phyloP scores from a whole-genome alignment of 2,329 filamentous ascomycete species.

The Mycosphaerella arachidis region DNA sequence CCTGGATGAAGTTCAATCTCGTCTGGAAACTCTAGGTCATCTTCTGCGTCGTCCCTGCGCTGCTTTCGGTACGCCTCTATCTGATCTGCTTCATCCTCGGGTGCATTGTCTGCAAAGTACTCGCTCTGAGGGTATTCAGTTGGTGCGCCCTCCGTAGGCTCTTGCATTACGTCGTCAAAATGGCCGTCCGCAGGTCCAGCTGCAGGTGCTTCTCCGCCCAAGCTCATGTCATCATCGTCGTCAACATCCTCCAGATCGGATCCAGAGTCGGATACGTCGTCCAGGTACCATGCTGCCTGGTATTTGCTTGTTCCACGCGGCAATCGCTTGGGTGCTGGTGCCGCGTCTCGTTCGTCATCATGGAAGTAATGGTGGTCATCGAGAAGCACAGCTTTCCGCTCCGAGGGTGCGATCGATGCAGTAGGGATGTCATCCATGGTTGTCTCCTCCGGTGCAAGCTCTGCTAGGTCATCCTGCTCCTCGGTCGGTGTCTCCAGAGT shows the following conservation, averaged over 20 bases:
- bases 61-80: slow-evolving; percentile 75
- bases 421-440: slow-evolving; percentile 66
- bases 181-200: slow-evolving; percentile 73
- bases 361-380: slow-evolving; percentile 99
- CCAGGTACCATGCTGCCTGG: slow-evolving; percentile 90
- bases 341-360: slow-evolving; percentile 67
- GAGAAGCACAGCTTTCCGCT: slow-evolving; percentile 76
- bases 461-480: slow-evolving; percentile 76
- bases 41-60: slow-evolving; percentile 74
- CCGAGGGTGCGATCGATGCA: slow-evolving; percentile 45
- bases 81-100: slow-evolving; percentile 78
- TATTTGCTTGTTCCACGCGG: slow-evolving; percentile 91
- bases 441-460: slow-evolving; percentile 81
- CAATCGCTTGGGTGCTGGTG: slow-evolving; percentile 64
- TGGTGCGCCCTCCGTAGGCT: slow-evolving; percentile 58
- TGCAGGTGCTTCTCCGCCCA: slow-evolving; percentile 45
- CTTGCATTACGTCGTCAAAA: slow-evolving; percentile 45
- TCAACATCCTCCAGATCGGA: slow-evolving; percentile 70
- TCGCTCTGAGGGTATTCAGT: slow-evolving; percentile 94
- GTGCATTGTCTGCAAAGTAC: slow-evolving; percentile 74
- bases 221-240: slow-evolving; percentile 51
- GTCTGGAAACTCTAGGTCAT: slow-evolving; percentile 93
- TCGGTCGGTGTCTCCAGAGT: slow-evolving; percentile 67
- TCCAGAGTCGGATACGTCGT: slow-evolving; percentile 74
- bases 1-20: slow-evolving; percentile 92